These are phyloP conservation scores for Suillus weaverae DNA, from an alignment of 768 basidiomycete genomes.

Conservation along the genomic window DNA sequence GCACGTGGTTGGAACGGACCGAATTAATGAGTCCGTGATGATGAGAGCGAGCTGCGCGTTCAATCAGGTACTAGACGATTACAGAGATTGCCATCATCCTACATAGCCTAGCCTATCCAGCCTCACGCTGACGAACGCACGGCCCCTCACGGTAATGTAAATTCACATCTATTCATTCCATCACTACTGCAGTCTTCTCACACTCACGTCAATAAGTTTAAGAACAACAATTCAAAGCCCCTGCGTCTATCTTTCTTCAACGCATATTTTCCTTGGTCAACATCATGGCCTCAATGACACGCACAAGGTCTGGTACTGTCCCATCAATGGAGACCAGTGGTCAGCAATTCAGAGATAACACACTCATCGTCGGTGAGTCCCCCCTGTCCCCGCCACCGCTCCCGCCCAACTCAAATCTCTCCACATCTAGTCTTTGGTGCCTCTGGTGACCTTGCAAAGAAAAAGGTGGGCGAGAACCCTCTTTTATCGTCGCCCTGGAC, in stretches of 20 bases:
- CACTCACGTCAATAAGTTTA: slow-evolving; percentile 30
- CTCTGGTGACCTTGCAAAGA: slow-evolving; percentile 97
- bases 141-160: slow-evolving; percentile 7
- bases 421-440: slow-evolving; percentile 78
- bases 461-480: slow-evolving; percentile 65
- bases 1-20: slow-evolving; percentile 10
- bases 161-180: slow-evolving; percentile 1
- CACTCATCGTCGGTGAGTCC: slow-evolving; percentile 78
- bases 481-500: slow-evolving; percentile 23
- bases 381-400: slow-evolving; percentile 17
- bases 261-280: slow-evolving; percentile 3
- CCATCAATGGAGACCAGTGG: slow-evolving; percentile 83
- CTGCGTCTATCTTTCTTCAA: slow-evolving; percentile 13
- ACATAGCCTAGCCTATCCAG: not conserved
- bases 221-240: slow-evolving; percentile 13
- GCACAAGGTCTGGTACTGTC: slow-evolving; percentile 76
- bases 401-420: slow-evolving; percentile 14
- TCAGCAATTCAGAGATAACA: slow-evolving; percentile 81
- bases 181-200: slow-evolving; percentile 11
- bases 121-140: slow-evolving; percentile 18
- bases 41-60: slow-evolving; percentile 2
- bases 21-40: slow-evolving; percentile 8
- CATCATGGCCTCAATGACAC: slow-evolving; percentile 40
- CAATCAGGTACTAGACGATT: slow-evolving; percentile 2
- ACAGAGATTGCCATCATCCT: slow-evolving; percentile 4